These are phyloP conservation scores for Cercospora nicotianae DNA, from an alignment of 2,329 filamentous ascomycete genomes.

Conservation along the genomic window DNA sequence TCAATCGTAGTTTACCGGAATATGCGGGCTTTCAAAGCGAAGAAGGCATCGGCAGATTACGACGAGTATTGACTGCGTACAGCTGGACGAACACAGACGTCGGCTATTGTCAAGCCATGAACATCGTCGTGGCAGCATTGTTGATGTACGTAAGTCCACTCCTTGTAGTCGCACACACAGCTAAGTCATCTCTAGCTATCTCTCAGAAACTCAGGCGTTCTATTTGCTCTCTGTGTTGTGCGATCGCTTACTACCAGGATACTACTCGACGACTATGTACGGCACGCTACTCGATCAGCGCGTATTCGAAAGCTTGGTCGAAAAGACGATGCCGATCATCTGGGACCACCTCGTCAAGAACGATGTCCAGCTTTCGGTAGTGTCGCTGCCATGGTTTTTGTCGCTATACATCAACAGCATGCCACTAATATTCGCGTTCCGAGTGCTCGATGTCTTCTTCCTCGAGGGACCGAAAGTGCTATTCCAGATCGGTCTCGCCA, in stretches of 20 bases:
- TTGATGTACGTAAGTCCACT: conserved; percentile 64
- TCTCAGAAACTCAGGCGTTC: conserved; percentile 94
- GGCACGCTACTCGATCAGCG: conserved; percentile 94
- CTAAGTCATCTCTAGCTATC: conserved; percentile 62
- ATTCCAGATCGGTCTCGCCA: conserved; percentile 96
- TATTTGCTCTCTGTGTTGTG: conserved; percentile 89
- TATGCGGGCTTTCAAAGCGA: conserved; percentile 97
- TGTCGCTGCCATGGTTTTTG: conserved; percentile 95
- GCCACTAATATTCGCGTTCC: conserved; percentile 95
- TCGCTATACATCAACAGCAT: conserved; percentile 99
- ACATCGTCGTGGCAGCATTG: conserved; percentile 96
- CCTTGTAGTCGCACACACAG: background rate
- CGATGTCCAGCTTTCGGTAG: conserved; percentile 94
- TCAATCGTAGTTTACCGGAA: conserved; percentile 93
- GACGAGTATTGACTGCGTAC: conserved; percentile 91
- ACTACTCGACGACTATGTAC: conserved; percentile 99
- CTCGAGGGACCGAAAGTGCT: conserved; percentile 95
- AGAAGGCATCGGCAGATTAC: conserved; percentile 85
- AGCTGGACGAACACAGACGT: conserved; percentile 96
- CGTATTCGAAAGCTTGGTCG: conserved; percentile 96
- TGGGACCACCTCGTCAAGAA: conserved; percentile 98
- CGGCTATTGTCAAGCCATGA: conserved; percentile 99
- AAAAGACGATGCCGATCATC: conserved; percentile 96
- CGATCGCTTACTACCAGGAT: conserved; percentile 88
- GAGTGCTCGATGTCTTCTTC: conserved; percentile 96